Conservation (phyloP, 2,329 filamentous ascomycete genomes). For the Akanthomyces lecanii region DNA sequence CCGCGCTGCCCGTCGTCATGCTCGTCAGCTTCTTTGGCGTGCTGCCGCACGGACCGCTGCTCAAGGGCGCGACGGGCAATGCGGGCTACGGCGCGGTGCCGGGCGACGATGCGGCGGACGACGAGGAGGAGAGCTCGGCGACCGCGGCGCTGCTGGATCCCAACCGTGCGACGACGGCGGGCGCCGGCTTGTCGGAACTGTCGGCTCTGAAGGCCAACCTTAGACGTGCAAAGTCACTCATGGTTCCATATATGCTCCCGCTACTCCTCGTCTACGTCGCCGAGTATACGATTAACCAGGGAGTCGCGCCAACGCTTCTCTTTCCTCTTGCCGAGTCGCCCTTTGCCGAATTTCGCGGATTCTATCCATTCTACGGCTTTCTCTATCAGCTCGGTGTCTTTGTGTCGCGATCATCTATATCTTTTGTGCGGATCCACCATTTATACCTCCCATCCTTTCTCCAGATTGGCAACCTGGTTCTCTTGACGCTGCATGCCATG, state of each 20-base stretch:
- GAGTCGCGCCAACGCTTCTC: slow-evolving; percentile 81
- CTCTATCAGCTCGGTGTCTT: slow-evolving; percentile 96
- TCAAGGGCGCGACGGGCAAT: slow-evolving; percentile 32
- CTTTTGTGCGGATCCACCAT: slow-evolving; percentile 75
- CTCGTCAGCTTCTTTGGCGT: slow-evolving; percentile 79
- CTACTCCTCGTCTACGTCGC: slow-evolving; percentile 89
- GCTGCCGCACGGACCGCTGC: slow-evolving; percentile 65
- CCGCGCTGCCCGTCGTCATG: slow-evolving; percentile 78
- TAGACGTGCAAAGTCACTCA: slow-evolving; percentile 61
- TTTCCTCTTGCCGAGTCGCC: slow-evolving; percentile 76
- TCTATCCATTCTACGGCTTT: slow-evolving; percentile 92
- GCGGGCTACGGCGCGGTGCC: slow-evolving; percentile 54
- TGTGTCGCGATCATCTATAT: slow-evolving; percentile 84
- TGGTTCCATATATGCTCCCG: slow-evolving; percentile 83
- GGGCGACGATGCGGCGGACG: slow-evolving; percentile 35
- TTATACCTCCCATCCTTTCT: slow-evolving; percentile 80
- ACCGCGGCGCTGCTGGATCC: slow-evolving; percentile 48
- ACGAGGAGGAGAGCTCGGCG: slow-evolving; percentile 36
- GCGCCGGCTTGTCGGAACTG: slow-evolving; percentile 26
- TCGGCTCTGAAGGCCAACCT: slow-evolving; percentile 49
- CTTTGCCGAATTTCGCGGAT: slow-evolving; percentile 75
- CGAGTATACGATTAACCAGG: slow-evolving; percentile 97
- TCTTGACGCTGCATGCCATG: slow-evolving; percentile 73
- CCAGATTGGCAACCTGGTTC: slow-evolving; percentile 70
- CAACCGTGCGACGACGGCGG: slow-evolving; percentile 35